These are phyloP conservation scores for Calonectria ilicicola DNA, from an alignment of 2,329 filamentous ascomycete species.

Conservation along the genomic window DNA sequence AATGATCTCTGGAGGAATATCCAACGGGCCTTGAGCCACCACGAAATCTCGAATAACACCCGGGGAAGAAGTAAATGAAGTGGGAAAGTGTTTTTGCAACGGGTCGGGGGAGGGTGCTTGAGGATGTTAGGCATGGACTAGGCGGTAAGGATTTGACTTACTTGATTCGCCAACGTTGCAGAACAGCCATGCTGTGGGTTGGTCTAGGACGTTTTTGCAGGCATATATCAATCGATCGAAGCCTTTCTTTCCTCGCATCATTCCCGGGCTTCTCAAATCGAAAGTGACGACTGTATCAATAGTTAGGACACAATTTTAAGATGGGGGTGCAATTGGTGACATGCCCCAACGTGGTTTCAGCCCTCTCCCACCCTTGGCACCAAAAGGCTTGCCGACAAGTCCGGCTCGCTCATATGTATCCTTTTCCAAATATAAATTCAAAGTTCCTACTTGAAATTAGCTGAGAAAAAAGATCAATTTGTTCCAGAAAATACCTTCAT, in stretches of 20 bases:
- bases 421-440: constrained; percentile 83
- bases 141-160: constrained; percentile 27
- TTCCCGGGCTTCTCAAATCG: constrained; percentile 79
- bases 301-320: constrained; percentile 26
- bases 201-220: constrained; percentile 79
- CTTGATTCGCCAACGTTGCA: constrained; percentile 64
- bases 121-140: constrained; percentile 33
- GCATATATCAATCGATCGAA: constrained; percentile 85
- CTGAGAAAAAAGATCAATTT: not conserved
- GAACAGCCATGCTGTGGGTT: constrained; percentile 82
- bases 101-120: constrained; percentile 63
- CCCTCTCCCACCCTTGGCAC: constrained; percentile 67
- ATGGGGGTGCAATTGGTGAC: constrained; percentile 36
- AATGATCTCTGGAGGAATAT: constrained; percentile 42
- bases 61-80: constrained; percentile 52
- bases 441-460: constrained; percentile 62
- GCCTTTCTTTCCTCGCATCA: constrained; percentile 85
- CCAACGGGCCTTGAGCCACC: constrained; percentile 40
- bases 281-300: constrained; percentile 74
- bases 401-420: constrained; percentile 87
- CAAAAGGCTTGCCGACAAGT: constrained; percentile 77
- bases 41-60: constrained; percentile 29
- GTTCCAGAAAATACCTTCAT: constrained; percentile 65
- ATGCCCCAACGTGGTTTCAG: constrained; percentile 80
- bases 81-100: constrained; percentile 58